Evolutionary conservation across 345 rosid species (phyloP).

Genomic region (Tarenaya hassleriana): DNA sequence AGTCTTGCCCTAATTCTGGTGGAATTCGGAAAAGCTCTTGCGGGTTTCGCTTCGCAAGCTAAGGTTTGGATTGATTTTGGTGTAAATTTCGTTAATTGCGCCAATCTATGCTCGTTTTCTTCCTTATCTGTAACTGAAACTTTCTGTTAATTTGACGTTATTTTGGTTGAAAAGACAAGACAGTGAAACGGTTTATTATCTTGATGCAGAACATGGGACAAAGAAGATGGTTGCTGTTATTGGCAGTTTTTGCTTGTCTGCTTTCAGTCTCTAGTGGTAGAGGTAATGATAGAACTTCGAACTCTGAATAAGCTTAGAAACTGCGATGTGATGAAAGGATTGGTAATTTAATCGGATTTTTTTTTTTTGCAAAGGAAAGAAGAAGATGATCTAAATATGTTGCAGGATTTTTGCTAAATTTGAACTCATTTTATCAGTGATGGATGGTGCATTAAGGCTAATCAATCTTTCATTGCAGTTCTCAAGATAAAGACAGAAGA

Average conservation of each 20-base stretch:
- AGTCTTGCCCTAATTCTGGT: background rate
- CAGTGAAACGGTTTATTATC: background rate
- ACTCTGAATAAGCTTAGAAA: background rate
- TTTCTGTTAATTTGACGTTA: background rate
- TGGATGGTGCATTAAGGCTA: too few relatives aligned
- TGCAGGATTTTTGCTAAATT: too few relatives aligned
- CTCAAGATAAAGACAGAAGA: slow-evolving; percentile 38
- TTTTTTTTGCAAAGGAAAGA: too few relatives aligned
- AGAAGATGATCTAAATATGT: too few relatives aligned
- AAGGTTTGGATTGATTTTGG: background rate
- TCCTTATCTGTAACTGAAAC: background rate
- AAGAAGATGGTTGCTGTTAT: slow-evolving; percentile 29
- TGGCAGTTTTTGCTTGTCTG: slow-evolving; percentile 30
- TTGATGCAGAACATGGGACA: slow-evolving; percentile 41
- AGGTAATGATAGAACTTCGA: slow-evolving; percentile 31
- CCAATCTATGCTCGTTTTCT: background rate
- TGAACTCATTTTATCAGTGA: too few relatives aligned
- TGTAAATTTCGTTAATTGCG: too few relatives aligned
- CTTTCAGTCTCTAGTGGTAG: slow-evolving; percentile 33
- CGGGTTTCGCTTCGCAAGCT: background rate
- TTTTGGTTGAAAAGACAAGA: background rate
- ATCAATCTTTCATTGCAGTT: slow-evolving; percentile 32
- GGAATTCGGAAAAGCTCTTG: background rate
- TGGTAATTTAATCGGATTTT: background rate
- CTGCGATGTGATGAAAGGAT: background rate